A percentile compares a stretch with the other conserved stretches of the same genome.
Conservation (phyloP, 2,329 filamentous ascomycete genomes). For the Trichophyton rubrum region DNA sequence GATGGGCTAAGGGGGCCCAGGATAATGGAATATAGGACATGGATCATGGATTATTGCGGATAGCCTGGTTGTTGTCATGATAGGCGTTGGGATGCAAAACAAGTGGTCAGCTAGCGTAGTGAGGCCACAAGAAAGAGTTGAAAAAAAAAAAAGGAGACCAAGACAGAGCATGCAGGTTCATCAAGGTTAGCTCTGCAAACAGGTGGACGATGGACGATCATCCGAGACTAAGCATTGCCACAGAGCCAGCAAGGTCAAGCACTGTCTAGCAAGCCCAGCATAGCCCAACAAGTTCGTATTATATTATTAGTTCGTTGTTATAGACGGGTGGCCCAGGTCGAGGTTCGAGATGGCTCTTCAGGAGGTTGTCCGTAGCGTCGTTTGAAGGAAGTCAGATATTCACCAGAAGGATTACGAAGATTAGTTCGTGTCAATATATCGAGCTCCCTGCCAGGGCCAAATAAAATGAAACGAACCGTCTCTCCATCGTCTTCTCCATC, state of each 20-base stretch:
- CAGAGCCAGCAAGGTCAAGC: not conserved
- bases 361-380: not conserved
- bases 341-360: not conserved
- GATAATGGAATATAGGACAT: not conserved
- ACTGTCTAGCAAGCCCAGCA: not conserved
- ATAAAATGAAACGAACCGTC: not conserved
- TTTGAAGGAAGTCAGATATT: not conserved
- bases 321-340: not conserved
- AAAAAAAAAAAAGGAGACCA: not conserved
- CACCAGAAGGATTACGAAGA: not conserved
- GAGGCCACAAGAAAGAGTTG: not conserved
- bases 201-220: slow-evolving; percentile 3
- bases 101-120: not conserved
- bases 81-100: not conserved
- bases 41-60: not conserved
- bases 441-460: not conserved
- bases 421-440: not conserved
- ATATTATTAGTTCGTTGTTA: not conserved
- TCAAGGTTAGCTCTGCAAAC: not conserved
- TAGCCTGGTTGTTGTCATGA: not conserved
- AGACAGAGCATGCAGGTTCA: not conserved
- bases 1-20: not conserved
- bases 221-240: slow-evolving; percentile 3
- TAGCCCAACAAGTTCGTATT: not conserved
- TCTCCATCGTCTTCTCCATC: not conserved